Conservation (phyloP, 176 grass and related monocot species). For the Zizania latifolia region DNA sequence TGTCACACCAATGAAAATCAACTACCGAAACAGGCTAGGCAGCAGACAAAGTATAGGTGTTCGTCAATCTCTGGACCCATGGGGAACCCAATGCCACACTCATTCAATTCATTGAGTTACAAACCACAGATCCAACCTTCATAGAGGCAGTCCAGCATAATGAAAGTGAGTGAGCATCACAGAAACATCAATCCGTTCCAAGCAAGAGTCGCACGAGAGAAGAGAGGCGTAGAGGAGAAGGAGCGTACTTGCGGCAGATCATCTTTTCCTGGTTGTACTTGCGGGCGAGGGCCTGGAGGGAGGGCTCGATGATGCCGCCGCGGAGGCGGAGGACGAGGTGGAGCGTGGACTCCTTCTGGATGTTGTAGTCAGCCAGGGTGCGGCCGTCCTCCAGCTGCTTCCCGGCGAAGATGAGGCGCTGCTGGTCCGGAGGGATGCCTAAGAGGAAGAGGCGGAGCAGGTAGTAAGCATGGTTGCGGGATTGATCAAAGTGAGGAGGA, state of each 20-base stretch:
- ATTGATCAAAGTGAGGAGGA: too few relatives aligned
- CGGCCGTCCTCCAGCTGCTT: slow-evolving; percentile 95
- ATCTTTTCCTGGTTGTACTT: slow-evolving; percentile 96
- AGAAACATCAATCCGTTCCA: too few relatives aligned
- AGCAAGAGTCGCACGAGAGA: background rate
- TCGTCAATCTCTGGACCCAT: slow-evolving; percentile 16
- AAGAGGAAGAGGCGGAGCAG: background rate
- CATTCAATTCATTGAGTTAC: background rate
- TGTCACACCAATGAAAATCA: slow-evolving; percentile 50
- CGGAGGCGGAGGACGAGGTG: slow-evolving; percentile 85
- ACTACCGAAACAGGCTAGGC: slow-evolving; percentile 24
- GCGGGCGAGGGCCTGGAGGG: slow-evolving; percentile 86
- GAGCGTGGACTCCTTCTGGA: slow-evolving; percentile 92
- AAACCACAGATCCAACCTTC: slow-evolving; percentile 17
- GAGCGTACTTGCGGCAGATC: slow-evolving; percentile 76
- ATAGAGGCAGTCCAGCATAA: background rate
- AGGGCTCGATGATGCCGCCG: slow-evolving; percentile 80
- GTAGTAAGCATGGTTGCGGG: too few relatives aligned
- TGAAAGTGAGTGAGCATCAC: too few relatives aligned
- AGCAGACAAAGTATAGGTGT: slow-evolving; percentile 55
- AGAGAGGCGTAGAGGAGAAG: background rate
- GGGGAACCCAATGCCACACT: slow-evolving; percentile 28
- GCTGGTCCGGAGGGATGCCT: slow-evolving; percentile 94
- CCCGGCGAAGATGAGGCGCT: slow-evolving; percentile 84
- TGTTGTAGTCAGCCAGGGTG: slow-evolving; percentile 93